These are phyloP conservation scores for Microsporum audouinii DNA, from an alignment of 2,329 filamentous ascomycete genomes.

Conservation along the genomic window DNA sequence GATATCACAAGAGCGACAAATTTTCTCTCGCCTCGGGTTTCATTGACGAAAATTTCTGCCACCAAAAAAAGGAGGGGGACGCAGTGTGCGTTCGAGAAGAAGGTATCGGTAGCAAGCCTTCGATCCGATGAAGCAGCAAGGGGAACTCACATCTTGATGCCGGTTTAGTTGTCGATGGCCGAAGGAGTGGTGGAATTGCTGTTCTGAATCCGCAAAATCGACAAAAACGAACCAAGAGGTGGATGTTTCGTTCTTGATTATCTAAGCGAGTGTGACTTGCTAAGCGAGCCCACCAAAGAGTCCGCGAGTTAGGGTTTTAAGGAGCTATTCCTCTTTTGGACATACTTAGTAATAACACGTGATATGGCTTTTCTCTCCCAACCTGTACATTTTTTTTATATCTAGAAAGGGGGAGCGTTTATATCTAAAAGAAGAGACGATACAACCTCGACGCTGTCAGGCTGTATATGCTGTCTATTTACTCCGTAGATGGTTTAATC, in stretches of 20 bases:
- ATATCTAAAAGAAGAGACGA: background rate
- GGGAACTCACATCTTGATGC: constrained; percentile 18
- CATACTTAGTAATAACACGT: background rate
- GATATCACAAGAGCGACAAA: background rate
- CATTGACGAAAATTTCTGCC: background rate
- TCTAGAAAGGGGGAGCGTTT: background rate
- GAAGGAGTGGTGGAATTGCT: constrained; percentile 13
- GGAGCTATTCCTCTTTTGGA: background rate
- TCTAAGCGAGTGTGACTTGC: constrained; percentile 14
- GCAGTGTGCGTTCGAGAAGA: background rate
- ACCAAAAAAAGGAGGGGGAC: background rate
- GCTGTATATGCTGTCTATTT: background rate
- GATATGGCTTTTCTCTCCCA: background rate
- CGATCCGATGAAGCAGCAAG: background rate
- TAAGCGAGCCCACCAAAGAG: constrained; percentile 16
- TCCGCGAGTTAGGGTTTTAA: constrained; percentile 15
- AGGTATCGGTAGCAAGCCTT: background rate
- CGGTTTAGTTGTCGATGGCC: constrained; percentile 14
- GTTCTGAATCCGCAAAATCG: constrained; percentile 13
- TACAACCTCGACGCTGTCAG: background rate
- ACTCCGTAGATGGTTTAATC: constrained; percentile 12
- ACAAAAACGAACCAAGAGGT: constrained; percentile 2
- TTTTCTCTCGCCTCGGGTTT: background rate
- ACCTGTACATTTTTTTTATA: background rate
- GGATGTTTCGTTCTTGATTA: constrained; percentile 13